Conservation (phyloP, 1,139 yeast genomes). For the Meyerozyma sp. region DNA sequence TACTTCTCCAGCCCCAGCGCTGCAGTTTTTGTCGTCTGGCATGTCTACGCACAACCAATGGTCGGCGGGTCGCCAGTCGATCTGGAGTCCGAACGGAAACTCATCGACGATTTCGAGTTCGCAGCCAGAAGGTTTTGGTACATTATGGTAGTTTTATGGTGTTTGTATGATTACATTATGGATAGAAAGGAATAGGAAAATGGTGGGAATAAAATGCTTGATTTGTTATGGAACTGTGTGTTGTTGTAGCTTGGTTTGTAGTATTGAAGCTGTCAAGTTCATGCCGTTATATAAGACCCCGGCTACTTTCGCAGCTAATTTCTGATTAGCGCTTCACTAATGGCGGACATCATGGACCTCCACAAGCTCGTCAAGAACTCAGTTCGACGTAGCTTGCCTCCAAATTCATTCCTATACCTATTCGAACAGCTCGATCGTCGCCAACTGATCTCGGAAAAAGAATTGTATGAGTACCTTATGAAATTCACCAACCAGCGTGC, state of each 20-base stretch:
- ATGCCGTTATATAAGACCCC: background rate
- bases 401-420: slow-evolving; percentile 12
- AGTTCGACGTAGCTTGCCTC: slow-evolving; percentile 9
- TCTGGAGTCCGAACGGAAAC: slow-evolving; percentile 1
- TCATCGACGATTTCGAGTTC: background rate
- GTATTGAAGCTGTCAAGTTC: background rate
- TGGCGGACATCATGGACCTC: slow-evolving; percentile 6
- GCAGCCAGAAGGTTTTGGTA: background rate
- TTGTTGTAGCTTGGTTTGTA: too few species aligned
- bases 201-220: background rate
- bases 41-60: background rate
- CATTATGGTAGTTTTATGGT: background rate
- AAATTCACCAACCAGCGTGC: slow-evolving; percentile 6
- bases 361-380: slow-evolving; percentile 13
- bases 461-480: slow-evolving; percentile 9
- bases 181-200: background rate
- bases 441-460: slow-evolving; percentile 10
- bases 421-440: slow-evolving; percentile 12
- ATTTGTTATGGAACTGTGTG: too few species aligned
- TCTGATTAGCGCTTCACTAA: background rate
- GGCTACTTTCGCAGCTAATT: background rate
- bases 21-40: background rate
- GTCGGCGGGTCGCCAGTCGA: slow-evolving; percentile 1
- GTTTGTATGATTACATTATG: background rate
- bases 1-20: background rate